These are phyloP conservation scores for Suillus lakei DNA, from an alignment of 768 basidiomycete species.

Conservation along the genomic window DNA sequence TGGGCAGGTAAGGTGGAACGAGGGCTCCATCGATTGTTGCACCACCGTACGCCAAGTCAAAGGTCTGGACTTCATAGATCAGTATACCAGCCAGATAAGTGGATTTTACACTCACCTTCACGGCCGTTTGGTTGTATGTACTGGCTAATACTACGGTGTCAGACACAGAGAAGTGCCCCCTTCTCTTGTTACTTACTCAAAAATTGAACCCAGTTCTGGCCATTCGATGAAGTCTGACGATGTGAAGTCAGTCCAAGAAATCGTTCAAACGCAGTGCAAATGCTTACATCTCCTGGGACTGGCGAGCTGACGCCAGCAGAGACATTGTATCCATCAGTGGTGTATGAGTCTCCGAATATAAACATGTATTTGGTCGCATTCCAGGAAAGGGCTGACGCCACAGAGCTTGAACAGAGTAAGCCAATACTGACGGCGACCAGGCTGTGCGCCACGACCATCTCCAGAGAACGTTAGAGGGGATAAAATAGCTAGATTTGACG, in stretches of 20 bases:
- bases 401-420: slow-evolving; percentile 13
- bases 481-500: not conserved
- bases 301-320: slow-evolving; percentile 58
- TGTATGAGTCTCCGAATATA: slow-evolving; percentile 69
- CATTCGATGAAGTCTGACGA: slow-evolving; percentile 59
- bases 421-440: slow-evolving; percentile 9
- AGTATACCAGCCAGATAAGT: not conserved
- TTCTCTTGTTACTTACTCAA: slow-evolving; percentile 41
- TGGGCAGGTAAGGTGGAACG: slow-evolving; percentile 56
- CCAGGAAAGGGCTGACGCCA: slow-evolving; percentile 45
- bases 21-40: slow-evolving; percentile 66
- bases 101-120: slow-evolving; percentile 41
- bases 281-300: slow-evolving; percentile 53
- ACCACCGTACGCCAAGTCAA: slow-evolving; percentile 70
- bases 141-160: slow-evolving; percentile 39
- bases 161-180: not conserved
- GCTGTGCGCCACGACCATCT: slow-evolving; percentile 18
- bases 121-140: slow-evolving; percentile 59
- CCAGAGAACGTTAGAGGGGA: not conserved
- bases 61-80: slow-evolving; percentile 44
- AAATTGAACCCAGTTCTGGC: slow-evolving; percentile 65
- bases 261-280: not conserved
- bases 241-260: slow-evolving; percentile 12
- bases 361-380: slow-evolving; percentile 58
- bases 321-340: slow-evolving; percentile 61